These are phyloP conservation scores for Hibiscus syriacus DNA, from an alignment of 345 rosid species.

Conservation along the genomic window DNA sequence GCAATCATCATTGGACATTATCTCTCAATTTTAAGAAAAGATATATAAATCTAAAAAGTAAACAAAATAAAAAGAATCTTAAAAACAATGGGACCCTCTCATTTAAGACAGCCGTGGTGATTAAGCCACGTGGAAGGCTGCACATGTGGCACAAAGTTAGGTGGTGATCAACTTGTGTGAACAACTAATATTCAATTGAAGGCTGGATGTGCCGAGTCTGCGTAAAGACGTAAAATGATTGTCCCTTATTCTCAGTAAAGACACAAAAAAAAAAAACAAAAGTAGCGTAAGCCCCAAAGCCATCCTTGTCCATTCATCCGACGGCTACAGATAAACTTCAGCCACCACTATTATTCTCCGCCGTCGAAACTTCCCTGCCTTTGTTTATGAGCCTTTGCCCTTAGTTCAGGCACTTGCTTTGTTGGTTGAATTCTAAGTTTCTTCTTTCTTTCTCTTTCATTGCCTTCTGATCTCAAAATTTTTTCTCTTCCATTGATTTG, in stretches of 20 bases:
- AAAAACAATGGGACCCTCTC: not conserved
- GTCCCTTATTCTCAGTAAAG: too few relatives aligned
- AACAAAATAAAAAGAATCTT: not conserved
- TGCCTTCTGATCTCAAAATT: too few relatives aligned
- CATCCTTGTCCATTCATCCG: constrained; percentile 27
- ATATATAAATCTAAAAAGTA: too few relatives aligned
- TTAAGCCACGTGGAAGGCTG: not conserved
- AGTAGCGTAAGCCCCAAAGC: constrained; percentile 42
- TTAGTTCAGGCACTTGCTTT: constrained; percentile 24
- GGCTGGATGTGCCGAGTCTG: constrained; percentile 13
- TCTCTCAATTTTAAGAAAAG: too few relatives aligned
- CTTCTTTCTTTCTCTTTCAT: not conserved
- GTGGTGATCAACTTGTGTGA: constrained; percentile 8
- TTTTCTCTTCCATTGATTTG: not conserved
- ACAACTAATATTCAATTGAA: constrained; percentile 5
- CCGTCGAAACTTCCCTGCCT: constrained; percentile 18
- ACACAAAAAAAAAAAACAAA: constrained; percentile 21
- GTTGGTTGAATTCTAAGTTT: constrained; percentile 35
- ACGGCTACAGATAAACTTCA: constrained; percentile 17
- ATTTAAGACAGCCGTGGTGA: not conserved
- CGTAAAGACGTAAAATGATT: too few relatives aligned
- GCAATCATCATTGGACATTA: too few relatives aligned
- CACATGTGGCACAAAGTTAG: constrained; percentile 4
- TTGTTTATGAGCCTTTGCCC: constrained; percentile 23
- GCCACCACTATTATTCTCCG: too few relatives aligned